These are phyloP conservation scores for Phytopythium mirpurense DNA, from an alignment of 352 stramenopile species.

Conservation along the genomic window DNA sequence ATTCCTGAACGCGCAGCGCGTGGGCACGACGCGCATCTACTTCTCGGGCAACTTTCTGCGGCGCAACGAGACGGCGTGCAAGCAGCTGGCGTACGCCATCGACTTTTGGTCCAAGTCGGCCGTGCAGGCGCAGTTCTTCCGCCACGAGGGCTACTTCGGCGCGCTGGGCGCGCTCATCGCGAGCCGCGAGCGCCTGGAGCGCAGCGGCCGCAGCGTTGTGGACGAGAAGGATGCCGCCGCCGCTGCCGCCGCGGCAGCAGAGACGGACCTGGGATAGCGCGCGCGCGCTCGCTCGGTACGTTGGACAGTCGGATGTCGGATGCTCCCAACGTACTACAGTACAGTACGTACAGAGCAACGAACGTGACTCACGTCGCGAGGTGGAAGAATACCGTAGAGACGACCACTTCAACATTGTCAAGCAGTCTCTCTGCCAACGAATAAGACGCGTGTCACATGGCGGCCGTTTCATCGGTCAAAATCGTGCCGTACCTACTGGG, in stretches of 20 bases:
- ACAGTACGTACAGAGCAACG: too few relatives aligned
- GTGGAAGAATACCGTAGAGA: not conserved
- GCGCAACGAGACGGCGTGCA: slow-evolving; percentile 91
- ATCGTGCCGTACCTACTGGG: too few relatives aligned
- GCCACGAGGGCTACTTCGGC: slow-evolving; percentile 97
- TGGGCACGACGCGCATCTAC: slow-evolving; percentile 91
- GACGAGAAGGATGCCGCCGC: too few relatives aligned
- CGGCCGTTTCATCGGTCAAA: not conserved
- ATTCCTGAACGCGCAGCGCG: slow-evolving; percentile 94
- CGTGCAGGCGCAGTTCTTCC: slow-evolving; percentile 90
- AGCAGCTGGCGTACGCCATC: slow-evolving; percentile 91
- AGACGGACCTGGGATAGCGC: not conserved
- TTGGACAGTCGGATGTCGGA: not conserved
- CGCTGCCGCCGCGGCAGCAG: not conserved
- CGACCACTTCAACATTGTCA: not conserved
- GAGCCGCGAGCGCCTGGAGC: not conserved
- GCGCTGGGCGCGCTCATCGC: slow-evolving; percentile 93
- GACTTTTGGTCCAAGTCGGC: slow-evolving; percentile 95
- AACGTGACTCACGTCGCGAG: not conserved
- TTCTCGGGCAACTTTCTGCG: slow-evolving; percentile 97
- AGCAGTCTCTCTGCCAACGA: not conserved
- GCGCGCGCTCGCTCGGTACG: too few relatives aligned
- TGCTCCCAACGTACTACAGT: too few relatives aligned
- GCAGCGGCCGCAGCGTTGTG: not conserved
- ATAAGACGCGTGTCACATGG: not conserved